phyloP scores from a whole-genome alignment of 768 basidiomycete genomes.

The Phanerodontia chrysosporium region DNA sequence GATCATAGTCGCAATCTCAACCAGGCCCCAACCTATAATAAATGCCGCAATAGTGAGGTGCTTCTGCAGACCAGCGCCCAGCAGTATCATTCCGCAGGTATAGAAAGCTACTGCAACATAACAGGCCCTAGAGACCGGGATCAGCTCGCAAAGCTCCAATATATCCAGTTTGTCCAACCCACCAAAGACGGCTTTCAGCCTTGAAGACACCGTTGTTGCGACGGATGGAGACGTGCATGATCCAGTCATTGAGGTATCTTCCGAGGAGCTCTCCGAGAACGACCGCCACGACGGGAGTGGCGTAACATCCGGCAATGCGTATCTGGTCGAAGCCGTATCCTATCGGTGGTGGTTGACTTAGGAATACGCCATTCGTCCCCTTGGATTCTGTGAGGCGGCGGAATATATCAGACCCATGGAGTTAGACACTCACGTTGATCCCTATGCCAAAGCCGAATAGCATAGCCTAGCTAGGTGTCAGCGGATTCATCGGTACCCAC shows the following conservation, averaged over 20 bases:
- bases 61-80: conserved; percentile 49
- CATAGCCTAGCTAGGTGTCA: conserved; percentile 32
- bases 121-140: conserved; percentile 37
- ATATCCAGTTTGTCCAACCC: conserved; percentile 1
- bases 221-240: conserved; percentile 35
- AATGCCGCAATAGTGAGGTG: conserved; percentile 43
- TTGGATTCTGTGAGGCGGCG: conserved; percentile 18
- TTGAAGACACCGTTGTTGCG: conserved; percentile 44
- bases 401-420: background rate
- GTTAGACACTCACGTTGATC: conserved; percentile 36
- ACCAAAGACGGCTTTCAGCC: conserved; percentile 53
- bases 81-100: conserved; percentile 49
- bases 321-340: conserved; percentile 46
- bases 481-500: background rate
- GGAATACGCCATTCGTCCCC: conserved; percentile 59
- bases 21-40: conserved; percentile 60
- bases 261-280: conserved; percentile 48
- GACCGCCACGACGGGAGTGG: conserved; percentile 49
- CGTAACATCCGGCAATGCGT: conserved; percentile 46
- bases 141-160: background rate
- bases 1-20: conserved; percentile 47
- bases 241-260: conserved; percentile 42
- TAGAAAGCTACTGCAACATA: conserved; percentile 52
- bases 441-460: conserved; percentile 60
- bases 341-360: conserved; percentile 45